Conservation (phyloP, 192 early-diverging fungal genomes). For the Kappamyces sp. region DNA sequence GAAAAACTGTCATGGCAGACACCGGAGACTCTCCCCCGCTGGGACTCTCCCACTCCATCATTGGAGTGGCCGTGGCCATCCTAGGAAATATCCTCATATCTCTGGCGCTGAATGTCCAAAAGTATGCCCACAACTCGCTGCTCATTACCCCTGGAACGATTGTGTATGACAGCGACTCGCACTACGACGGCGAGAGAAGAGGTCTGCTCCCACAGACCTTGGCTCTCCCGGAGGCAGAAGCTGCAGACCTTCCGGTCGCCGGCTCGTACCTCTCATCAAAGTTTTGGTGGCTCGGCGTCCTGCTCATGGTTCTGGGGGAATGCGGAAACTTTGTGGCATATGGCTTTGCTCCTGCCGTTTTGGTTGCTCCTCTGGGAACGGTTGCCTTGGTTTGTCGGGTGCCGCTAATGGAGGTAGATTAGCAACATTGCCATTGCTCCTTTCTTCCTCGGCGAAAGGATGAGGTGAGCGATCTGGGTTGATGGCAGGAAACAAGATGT, state of each 20-base stretch:
- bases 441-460: conserved; percentile 57
- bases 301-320: conserved; percentile 59
- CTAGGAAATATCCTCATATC: conserved; percentile 43
- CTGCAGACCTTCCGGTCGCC: conserved; percentile 16
- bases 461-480: conserved; percentile 20
- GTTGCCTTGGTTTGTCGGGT: conserved; percentile 39
- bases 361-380: conserved; percentile 69
- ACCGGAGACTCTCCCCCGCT: conserved; percentile 1
- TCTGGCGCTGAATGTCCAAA: conserved; percentile 66
- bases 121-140: conserved; percentile 41
- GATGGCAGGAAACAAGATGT: conserved; percentile 37
- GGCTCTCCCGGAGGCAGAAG: background rate
- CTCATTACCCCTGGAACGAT: conserved; percentile 1
- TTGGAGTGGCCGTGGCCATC: conserved; percentile 16
- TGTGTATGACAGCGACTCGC: background rate
- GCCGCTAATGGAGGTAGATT: conserved; percentile 22
- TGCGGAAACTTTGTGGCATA: conserved; percentile 59
- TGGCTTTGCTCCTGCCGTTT: conserved; percentile 67
- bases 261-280: conserved; percentile 11
- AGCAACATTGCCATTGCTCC: conserved; percentile 68
- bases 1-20: background rate
- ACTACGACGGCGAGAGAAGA: conserved; percentile 10
- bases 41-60: background rate
- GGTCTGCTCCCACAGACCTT: conserved; percentile 9
- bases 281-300: conserved; percentile 63